Base-by-base conservation (phyloP, 1,139 yeast genomes). In the Kazachstania sp. region DNA sequence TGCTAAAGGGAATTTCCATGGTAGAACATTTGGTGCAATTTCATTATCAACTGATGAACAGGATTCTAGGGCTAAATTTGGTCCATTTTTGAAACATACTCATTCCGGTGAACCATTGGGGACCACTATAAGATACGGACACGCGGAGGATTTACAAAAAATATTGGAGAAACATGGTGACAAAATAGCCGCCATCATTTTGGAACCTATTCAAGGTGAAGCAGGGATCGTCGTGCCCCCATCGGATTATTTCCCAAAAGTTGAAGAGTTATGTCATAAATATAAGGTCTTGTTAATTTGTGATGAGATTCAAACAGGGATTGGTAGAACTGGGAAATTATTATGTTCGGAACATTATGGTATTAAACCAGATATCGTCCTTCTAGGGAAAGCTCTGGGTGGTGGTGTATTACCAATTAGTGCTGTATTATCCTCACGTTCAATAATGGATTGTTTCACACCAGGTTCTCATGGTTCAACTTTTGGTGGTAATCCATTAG, bases 391-490 rank as follows among this genome's bases (percentile, higher is more conserved):
- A 72, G 98, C 97, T 52, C 79, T 90, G 56, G 83, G 95, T 39
- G 97, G 98, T 50, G 98, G 98, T 69, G 90, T 88, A 40, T 68
- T 86, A 54, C 97, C 97, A 30, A 95, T 88, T 23, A 84, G 95
- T 43, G 95, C 94, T 23, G 96, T 88, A 15, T 75, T 90, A 55
- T 83, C 96, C 2, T 85, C 95, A 35, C 80, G 73, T 60, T 95
- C 88, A 51, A 84, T 90, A 64, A 86, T 90, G 97, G 77, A 81
- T 56, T 81, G 90, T 57, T 78, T 90, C 60, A 87, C 86, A 57
- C 95, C 97, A 39, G 98, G 98, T 50, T 86, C 96, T 42, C 97
- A 90, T 68, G 98, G 97, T 45, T 90, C 97, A 41, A 90, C 98
- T 31, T 90, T 86, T 65, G 98, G 98, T 68, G 98, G 98, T 68